Evolutionary conservation across 73 alveolate species (phyloP).

Genomic region (Tetrahymena elliotti): DNA sequence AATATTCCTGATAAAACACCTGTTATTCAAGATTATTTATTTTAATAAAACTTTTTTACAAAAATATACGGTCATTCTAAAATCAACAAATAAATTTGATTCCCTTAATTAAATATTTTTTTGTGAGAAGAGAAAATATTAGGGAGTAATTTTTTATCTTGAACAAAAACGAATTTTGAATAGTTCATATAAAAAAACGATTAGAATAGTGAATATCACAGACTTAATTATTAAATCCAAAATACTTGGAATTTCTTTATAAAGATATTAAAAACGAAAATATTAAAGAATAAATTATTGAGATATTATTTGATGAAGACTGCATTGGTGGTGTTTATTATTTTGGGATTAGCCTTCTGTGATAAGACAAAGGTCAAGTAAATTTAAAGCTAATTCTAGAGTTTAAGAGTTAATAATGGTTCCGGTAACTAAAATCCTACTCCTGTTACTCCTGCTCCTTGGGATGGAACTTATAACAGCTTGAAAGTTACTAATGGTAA

Average conservation of each 20-base stretch:
- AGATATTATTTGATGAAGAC: neutral
- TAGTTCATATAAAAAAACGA: neutral
- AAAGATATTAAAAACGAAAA: neutral
- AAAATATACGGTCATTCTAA: too few species aligned
- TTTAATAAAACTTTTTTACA: too few species aligned
- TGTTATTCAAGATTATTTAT: too few species aligned
- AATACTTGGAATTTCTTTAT: neutral
- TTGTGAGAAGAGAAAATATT: neutral
- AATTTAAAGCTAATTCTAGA: too few species aligned
- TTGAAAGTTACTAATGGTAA: neutral
- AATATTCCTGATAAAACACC: too few species aligned
- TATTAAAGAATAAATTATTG: too few species aligned
- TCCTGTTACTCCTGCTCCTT: neutral
- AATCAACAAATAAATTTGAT: too few species aligned
- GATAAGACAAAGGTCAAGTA: neutral
- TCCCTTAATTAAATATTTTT: too few species aligned
- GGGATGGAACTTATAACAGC: neutral
- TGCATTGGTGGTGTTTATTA: neutral
- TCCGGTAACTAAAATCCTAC: too few species aligned
- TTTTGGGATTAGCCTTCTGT: neutral
- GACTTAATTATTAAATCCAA: too few species aligned
- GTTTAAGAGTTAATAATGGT: neutral
- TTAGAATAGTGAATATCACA: neutral
- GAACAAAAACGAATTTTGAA: neutral
- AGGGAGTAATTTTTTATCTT: too few species aligned